Evolutionary conservation across 2,329 filamentous ascomycete genomes (phyloP).

Genomic region (Penicillium aurantiogriseum): DNA sequence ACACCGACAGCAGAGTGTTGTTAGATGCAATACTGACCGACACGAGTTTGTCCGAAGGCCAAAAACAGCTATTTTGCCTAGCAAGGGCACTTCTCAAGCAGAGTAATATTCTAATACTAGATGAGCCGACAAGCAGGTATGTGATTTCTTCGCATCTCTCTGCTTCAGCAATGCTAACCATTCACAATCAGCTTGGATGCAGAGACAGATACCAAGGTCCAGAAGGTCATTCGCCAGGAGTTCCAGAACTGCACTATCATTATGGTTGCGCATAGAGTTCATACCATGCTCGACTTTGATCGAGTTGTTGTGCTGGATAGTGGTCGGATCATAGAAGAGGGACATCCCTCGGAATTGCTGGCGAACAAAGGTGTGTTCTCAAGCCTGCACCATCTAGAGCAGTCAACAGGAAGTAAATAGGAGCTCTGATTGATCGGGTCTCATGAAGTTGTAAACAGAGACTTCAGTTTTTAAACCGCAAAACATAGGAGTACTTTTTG

Average conservation of each 20-base stretch:
- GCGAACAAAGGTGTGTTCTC: not conserved
- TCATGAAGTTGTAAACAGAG: not conserved
- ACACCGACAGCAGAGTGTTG: not conserved
- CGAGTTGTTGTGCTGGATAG: slow-evolving; percentile 14
- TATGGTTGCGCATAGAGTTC: slow-evolving; percentile 19
- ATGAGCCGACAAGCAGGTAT: slow-evolving; percentile 28
- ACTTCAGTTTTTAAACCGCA: not conserved
- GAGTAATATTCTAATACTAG: slow-evolving; percentile 22
- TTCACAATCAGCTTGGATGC: slow-evolving; percentile 8
- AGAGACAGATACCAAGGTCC: slow-evolving; percentile 17
- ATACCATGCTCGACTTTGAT: slow-evolving; percentile 20
- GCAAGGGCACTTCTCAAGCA: slow-evolving; percentile 59
- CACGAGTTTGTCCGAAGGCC: slow-evolving; percentile 65
- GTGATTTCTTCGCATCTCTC: not conserved
- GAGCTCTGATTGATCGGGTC: not conserved
- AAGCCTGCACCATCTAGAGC: not conserved
- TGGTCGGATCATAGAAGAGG: slow-evolving; percentile 17
- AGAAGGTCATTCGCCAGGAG: slow-evolving; percentile 13
- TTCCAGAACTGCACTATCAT: slow-evolving; percentile 18
- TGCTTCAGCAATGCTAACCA: not conserved
- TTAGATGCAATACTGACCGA: slow-evolving; percentile 35
- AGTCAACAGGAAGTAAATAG: not conserved
- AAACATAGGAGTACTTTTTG: not conserved
- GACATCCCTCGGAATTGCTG: slow-evolving; percentile 3
- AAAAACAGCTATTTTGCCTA: slow-evolving; percentile 70